Percentiles rank a stretch among this genome's conserved stretches.
Evolutionary conservation across 495 filamentous ascomycete species (phyloP).

Genomic region (Lasiosphaeriaceae sp.): DNA sequence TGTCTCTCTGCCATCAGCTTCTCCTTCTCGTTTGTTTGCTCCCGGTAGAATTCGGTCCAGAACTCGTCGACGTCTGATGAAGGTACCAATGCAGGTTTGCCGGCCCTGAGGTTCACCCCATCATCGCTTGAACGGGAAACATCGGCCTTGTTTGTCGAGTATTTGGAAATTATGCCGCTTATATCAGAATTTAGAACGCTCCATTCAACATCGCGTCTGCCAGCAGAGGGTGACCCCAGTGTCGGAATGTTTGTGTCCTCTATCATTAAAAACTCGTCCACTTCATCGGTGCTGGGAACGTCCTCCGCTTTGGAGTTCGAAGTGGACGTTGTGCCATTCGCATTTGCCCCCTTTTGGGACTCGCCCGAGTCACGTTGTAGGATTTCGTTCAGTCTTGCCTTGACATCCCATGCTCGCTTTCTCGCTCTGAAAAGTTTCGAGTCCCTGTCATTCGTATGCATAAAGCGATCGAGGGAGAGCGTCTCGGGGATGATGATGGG

Average conservation of each 20-base stretch:
- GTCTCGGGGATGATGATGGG: conserved; percentile 69
- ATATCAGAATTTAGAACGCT: neutral
- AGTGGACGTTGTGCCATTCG: conserved; percentile 1
- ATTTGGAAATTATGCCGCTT: neutral
- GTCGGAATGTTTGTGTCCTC: neutral
- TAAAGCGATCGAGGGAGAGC: conserved; percentile 86
- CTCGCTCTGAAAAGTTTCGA: conserved; percentile 58
- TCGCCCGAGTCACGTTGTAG: conserved; percentile 17
- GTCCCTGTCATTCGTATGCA: conserved; percentile 57
- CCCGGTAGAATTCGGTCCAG: neutral
- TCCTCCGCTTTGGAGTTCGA: neutral
- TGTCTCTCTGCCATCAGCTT: conserved; percentile 34
- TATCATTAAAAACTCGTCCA: conserved; percentile 17
- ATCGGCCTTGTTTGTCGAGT: neutral
- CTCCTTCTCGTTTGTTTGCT: conserved; percentile 3
- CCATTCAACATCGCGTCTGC: neutral
- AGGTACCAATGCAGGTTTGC: neutral
- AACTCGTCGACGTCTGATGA: neutral
- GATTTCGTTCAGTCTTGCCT: conserved; percentile 57
- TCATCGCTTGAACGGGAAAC: neutral
- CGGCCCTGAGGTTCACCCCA: neutral
- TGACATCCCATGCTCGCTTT: conserved; percentile 69
- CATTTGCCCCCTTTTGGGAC: conserved; percentile 19
- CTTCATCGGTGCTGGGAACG: conserved; percentile 3
- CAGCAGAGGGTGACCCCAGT: neutral